Base-by-base conservation (phyloP, 345 rosid species). In the Nephelium lappaceum region DNA sequence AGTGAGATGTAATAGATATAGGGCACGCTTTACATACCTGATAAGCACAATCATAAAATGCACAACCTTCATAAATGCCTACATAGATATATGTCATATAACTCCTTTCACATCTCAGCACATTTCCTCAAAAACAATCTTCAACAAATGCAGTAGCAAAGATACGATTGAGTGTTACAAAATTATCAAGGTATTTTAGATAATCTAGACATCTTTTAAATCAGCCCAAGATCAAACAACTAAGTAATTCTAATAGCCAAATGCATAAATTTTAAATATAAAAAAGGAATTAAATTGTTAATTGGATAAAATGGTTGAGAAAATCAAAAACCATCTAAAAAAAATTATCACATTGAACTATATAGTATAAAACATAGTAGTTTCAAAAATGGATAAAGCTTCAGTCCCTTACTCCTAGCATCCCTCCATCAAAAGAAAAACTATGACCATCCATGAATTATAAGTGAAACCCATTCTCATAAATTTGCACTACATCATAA, bases 21-120 rank as follows among this genome's bases (percentile, higher is more conserved):
- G 86, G 72, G 98, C 98, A 73, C 98, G 99, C 85, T 96, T 96
- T 21, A 96, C 99, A 80, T 96, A 96, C 91, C 99, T 96, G 87
- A 73, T 69, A 84, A 79, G 80, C 69, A 24, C 47, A 84, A 72
- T 77, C 51, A 83, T 62, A 60, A 65, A 72, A 51, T 53, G 38
- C 16, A 55, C 5, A 39, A 61, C 64, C 57, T 38, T 57, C 55
- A 76, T 47, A 6, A 42, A 75, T 53, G 16, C 23, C 12, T 15
- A 15, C 11, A 18, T 16, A 23, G 57, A 60, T 62, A 12, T 62
- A 11, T 23, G 39, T 45, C 68, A 21, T 3, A 60, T 23, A 8
- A 6, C 25, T n/a, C 21, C 27, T 60, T 8, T 60, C 24, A 60
- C 27, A 60, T n/a, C 12, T 60, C 15, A 70, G 64, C 65, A 65